Percentiles rank a stretch among this genome's conserved stretches.
These are phyloP conservation scores for Hirsutella rhossiliensis DNA, from an alignment of 2,329 filamentous ascomycete species.

Conservation along the genomic window DNA sequence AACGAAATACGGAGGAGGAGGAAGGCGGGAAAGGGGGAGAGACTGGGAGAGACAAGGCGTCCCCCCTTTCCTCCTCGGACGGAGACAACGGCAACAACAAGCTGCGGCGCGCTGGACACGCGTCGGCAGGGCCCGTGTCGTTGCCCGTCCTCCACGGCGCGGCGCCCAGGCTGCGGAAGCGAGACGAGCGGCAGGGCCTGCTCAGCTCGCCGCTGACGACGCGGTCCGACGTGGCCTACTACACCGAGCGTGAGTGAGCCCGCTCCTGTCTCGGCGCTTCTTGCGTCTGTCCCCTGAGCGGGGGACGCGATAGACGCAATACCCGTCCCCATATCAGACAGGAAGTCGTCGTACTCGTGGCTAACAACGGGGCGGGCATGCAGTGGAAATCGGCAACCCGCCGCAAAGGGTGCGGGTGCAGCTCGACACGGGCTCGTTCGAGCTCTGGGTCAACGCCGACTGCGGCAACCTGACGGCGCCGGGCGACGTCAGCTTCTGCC, in stretches of 20 bases:
- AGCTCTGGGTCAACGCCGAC: conserved; percentile 51
- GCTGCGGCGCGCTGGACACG: not conserved
- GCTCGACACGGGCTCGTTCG: conserved; percentile 47
- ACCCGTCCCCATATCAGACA: no score
- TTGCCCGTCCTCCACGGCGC: conserved; percentile 18
- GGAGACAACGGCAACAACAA: no score
- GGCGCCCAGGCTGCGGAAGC: conserved; percentile 21
- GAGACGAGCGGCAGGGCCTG: conserved; percentile 7
- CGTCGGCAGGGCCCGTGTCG: conserved; percentile 10
- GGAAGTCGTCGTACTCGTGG: no score
- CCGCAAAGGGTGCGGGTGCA: conserved; percentile 40
- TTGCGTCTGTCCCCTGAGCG: no score
- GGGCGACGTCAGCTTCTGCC: conserved; percentile 31
- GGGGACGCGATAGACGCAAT: no score
- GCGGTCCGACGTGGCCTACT: conserved; percentile 41
- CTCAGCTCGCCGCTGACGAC: conserved; percentile 19
- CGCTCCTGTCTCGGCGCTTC: no score
- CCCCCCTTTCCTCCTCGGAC: no score
- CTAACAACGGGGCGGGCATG: not conserved
- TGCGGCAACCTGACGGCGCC: conserved; percentile 31
- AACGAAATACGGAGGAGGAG: not conserved
- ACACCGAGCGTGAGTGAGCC: conserved; percentile 28
- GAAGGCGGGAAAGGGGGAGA: not conserved
- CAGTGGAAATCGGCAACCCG: conserved; percentile 39
- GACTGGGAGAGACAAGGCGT: no score